Base-by-base conservation (phyloP, 768 basidiomycete genomes). In the Amanita rimosa region DNA sequence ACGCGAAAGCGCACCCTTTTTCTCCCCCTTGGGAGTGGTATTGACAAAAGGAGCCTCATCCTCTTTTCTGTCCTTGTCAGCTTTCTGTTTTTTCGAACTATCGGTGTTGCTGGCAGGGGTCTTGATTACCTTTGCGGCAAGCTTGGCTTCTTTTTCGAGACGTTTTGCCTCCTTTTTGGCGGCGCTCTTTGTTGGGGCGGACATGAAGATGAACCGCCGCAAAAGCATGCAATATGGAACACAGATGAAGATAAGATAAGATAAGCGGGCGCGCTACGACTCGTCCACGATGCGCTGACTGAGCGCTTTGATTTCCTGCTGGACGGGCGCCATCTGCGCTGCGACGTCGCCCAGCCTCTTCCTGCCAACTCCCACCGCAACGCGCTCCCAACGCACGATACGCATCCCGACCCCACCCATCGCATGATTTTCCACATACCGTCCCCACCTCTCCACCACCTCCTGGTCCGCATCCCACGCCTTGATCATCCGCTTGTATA, bases 331-430 rank as follows among this genome's bases (percentile, higher is more conserved):
- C 8, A 26, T 26, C 39, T 60, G 57, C 46, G 55, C 44, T 46
- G 47, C 41, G 24, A 63, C 58, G 17, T 52, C 48, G 36, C 50
- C 57, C 46, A 66, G 40, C 38, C 55, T 55, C 35, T 53, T 53
- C 27, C 54, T 55, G 0, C 74, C 75, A 44, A 65, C 74, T 55
- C 54, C 81, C 69, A 64, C 73, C 27, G 61, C 81, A 71, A 63
- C 70, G 67, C 67, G 74, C 58, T 91, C 83, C 81, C 89, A 92
- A 52, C 75, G 75, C 43, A 84, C 79, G 17, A 83, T 78, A 54
- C 85, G 73, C 71, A 97, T 81, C 19, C 92, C 93, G 0, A 98
- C 90, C 26, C 95, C 94, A 0, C 81, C 80, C 57, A 96, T 63
- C 37, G 76, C 74, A 64, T 97, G 83, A 53, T 70, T 70, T 55